Percentiles rank a stretch among this genome's conserved stretches.
These are phyloP conservation scores for Candida coleopterorum DNA, from an alignment of 805 yeast species.

Conservation along the genomic window DNA sequence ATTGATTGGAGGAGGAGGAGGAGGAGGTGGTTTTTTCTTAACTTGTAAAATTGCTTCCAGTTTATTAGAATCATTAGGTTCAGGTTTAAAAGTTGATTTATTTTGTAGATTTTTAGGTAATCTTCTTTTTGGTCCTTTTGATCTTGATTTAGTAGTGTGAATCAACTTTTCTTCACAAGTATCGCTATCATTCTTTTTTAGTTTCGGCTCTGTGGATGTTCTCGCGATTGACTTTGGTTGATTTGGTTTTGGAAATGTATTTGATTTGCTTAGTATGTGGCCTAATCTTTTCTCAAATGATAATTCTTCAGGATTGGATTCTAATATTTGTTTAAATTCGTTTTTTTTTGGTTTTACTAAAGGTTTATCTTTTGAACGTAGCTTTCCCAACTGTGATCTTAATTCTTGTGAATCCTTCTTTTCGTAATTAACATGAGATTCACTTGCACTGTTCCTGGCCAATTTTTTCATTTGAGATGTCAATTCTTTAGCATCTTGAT, in stretches of 20 bases:
- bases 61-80: not conserved
- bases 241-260: slow-evolving; percentile 3
- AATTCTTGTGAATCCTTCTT: slow-evolving; percentile 5
- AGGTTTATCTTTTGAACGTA: not conserved
- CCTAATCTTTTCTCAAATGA: slow-evolving; percentile 8
- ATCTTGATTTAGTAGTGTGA: slow-evolving; percentile 43
- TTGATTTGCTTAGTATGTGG: slow-evolving; percentile 4
- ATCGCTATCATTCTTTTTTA: slow-evolving; percentile 4
- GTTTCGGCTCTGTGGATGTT: slow-evolving; percentile 4
- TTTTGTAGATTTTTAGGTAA: slow-evolving; percentile 29
- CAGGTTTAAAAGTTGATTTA: not conserved
- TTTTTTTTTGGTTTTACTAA: not conserved
- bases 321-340: not conserved
- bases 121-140: slow-evolving; percentile 50
- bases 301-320: slow-evolving; percentile 6
- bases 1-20: slow-evolving; percentile 22
- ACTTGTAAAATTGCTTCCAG: too few species aligned
- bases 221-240: not conserved
- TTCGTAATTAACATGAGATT: not conserved
- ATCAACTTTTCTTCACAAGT: slow-evolving; percentile 23
- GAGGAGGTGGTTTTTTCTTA: slow-evolving; percentile 16
- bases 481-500: slow-evolving; percentile 19
- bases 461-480: slow-evolving; percentile 22
- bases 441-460: slow-evolving; percentile 8
- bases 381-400: slow-evolving; percentile 3